Base-by-base conservation (phyloP, 176 grass and related monocot genomes). In the Leersia perrieri region DNA sequence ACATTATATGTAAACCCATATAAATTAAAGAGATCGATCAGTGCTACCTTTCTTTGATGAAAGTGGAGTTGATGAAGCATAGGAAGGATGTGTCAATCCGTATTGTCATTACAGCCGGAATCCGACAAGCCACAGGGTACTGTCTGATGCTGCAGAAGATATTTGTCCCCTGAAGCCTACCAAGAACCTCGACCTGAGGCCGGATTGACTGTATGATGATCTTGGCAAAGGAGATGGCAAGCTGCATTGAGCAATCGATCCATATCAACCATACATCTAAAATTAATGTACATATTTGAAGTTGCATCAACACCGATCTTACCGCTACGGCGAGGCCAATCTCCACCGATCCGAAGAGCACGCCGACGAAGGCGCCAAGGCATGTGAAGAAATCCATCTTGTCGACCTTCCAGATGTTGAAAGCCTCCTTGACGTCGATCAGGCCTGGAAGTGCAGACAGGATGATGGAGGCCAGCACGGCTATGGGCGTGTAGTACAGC, bases 361-460 rank as follows among this genome's bases (percentile, higher is more conserved):
- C 92, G 25, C 96, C 96, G 39, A 88, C 7, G 39, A 99, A 98
- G 8, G 96, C 90, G 62, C 96, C 90, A 7, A 91, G 29, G 61
- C 96, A 98, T 66, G 73, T 91, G 13, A 98, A 49, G 67, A 95
- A 98, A 81, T 99, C 96, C 90, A 93, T 99, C 78, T 99, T 99
- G 73, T 99, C 96, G 2, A 99, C 63, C 53, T 89, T 92, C 86
- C 92, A 99, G 61, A 99, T 93, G 38, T 38, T 93, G 79, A 27
- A 82, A 23, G 90, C 92, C 84, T 95, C 90, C 57, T 93, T 91
- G 18, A 93, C 64, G 76, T 99, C 88, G 23, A 99, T 93, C 65
- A 99, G 81, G 14, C 96, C 96, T 0, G 96, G 96, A 33, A 99
- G 88, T 4, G 96, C 96, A 0, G 96, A 99, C 12, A 99, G 79